These are phyloP conservation scores for Boletus barrowsii DNA, from an alignment of 768 basidiomycete species.

Conservation along the genomic window DNA sequence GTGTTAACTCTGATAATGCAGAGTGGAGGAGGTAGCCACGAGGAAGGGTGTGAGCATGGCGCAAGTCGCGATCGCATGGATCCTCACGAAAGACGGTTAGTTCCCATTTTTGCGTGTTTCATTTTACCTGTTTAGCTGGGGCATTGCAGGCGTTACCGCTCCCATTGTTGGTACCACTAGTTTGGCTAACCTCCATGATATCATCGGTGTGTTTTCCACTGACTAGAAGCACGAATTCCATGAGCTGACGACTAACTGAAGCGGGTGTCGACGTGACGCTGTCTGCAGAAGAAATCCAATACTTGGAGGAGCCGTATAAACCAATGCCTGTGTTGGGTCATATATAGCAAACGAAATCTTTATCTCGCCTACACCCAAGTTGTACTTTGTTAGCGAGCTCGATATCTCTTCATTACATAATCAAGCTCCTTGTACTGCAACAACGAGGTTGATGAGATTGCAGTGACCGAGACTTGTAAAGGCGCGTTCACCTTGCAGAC, in stretches of 20 bases:
- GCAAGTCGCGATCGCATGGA: conserved; percentile 42
- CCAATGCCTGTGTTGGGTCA: conserved; percentile 43
- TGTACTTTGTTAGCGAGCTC: not conserved
- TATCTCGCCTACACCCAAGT: too few species aligned
- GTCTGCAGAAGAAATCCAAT: conserved; percentile 46
- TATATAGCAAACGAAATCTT: conserved; percentile 2
- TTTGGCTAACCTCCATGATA: conserved; percentile 38
- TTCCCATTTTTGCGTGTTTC: not conserved
- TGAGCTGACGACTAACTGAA: conserved; percentile 13
- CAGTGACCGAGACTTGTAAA: not conserved
- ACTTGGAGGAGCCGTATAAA: conserved; percentile 44
- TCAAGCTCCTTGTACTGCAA: not conserved
- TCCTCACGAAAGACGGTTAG: conserved; percentile 30
- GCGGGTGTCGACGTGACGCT: conserved; percentile 41
- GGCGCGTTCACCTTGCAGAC: conserved; percentile 1
- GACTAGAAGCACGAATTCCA: not conserved
- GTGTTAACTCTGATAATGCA: conserved; percentile 4
- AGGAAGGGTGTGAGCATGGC: conserved; percentile 40
- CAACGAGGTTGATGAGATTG: conserved; percentile 9
- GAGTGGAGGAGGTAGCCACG: conserved; percentile 40
- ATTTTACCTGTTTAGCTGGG: not conserved
- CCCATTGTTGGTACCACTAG: conserved; percentile 46
- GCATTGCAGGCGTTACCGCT: conserved; percentile 33
- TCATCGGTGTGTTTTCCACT: conserved; percentile 31
- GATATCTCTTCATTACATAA: conserved; percentile 15